phyloP scores from a whole-genome alignment of 2,329 filamentous ascomycete genomes.

The Fusarium graminum region DNA sequence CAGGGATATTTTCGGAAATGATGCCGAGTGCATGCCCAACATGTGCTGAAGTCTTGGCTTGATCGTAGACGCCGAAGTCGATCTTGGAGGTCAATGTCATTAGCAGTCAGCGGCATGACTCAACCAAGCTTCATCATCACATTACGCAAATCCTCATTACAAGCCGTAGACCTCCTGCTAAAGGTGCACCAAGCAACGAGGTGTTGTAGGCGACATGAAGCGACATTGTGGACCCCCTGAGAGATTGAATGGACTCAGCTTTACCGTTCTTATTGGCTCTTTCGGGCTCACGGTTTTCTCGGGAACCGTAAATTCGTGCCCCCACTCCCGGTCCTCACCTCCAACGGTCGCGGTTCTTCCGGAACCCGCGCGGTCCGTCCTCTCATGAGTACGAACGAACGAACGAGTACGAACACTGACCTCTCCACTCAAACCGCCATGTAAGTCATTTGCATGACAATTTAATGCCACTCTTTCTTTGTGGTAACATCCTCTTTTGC shows the following conservation, averaged over 20 bases:
- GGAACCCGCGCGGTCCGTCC: slow-evolving; percentile 45
- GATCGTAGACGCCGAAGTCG: not conserved
- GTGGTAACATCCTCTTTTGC: not conserved
- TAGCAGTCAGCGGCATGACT: not conserved
- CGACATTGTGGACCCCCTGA: slow-evolving; percentile 1
- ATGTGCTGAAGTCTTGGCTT: slow-evolving; percentile 23
- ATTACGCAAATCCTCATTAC: not conserved
- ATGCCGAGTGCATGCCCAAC: slow-evolving; percentile 17
- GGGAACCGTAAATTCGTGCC: slow-evolving; percentile 22
- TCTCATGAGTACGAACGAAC: not conserved
- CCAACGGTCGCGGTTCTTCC: slow-evolving; percentile 7
- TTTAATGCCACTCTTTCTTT: not conserved
- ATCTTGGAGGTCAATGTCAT: not conserved
- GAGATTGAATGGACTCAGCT: slow-evolving; percentile 4
- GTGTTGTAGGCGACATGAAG: no score
- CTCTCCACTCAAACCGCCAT: slow-evolving; percentile 3
- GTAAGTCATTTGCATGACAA: slow-evolving; percentile 4
- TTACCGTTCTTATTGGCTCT: slow-evolving; percentile 32
- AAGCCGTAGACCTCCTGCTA: not conserved
- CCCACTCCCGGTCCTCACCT: not conserved
- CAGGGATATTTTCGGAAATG: slow-evolving; percentile 26
- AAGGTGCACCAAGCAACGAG: not conserved
- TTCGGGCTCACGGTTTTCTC: slow-evolving; percentile 36
- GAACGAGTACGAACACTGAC: not conserved
- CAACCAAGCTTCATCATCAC: not conserved